Evolutionary conservation across 768 basidiomycete species (phyloP).

Genomic region (Leccinellum rugosiceps): DNA sequence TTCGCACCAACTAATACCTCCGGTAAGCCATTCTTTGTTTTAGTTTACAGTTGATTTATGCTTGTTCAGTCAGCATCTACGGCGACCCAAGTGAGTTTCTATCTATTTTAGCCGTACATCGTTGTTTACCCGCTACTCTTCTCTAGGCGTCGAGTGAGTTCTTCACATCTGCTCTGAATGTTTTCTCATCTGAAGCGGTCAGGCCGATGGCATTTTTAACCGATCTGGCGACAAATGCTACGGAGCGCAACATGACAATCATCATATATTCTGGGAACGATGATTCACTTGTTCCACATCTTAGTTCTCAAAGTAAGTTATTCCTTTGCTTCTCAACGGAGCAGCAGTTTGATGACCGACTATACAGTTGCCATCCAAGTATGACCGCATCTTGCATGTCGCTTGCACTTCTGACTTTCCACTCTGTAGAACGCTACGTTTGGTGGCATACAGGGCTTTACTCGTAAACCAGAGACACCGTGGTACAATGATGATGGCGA

Average conservation of each 20-base stretch:
- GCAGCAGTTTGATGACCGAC: constrained; percentile 2
- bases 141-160: constrained; percentile 35
- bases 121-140: not conserved
- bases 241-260: constrained; percentile 43
- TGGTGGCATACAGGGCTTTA: constrained; percentile 73
- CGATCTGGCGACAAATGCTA: constrained; percentile 62
- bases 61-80: constrained; percentile 7
- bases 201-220: constrained; percentile 64
- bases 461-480: constrained; percentile 60
- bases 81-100: constrained; percentile 32
- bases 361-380: constrained; percentile 54
- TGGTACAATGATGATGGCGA: constrained; percentile 58
- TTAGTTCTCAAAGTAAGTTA: constrained; percentile 55
- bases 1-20: constrained; percentile 10
- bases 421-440: constrained; percentile 68
- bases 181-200: not conserved
- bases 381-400: not conserved
- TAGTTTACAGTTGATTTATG: not conserved
- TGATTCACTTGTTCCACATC: constrained; percentile 59
- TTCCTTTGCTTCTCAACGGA: not conserved
- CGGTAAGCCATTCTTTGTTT: constrained; percentile 12
- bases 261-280: constrained; percentile 68
- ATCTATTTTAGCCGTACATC: not conserved
- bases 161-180: not conserved
- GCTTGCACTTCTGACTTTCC: too few relatives aligned